Percentiles rank a stretch among this genome's conserved stretches.
Conservation (phyloP, 2,329 filamentous ascomycete genomes). For the Venturia effusa region DNA sequence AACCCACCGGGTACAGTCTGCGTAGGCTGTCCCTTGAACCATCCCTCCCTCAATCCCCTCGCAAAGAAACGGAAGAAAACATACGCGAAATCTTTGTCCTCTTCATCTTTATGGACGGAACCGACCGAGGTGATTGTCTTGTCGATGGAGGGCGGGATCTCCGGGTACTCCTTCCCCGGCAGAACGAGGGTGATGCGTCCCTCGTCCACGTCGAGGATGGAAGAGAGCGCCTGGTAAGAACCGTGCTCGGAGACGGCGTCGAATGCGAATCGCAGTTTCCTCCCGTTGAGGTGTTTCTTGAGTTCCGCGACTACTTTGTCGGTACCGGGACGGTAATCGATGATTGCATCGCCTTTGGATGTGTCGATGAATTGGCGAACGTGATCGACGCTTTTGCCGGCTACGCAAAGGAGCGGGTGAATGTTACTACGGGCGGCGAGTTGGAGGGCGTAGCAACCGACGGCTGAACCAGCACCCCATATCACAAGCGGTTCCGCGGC, state of each 20-base stretch:
- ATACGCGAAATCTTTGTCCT: slow-evolving; percentile 32
- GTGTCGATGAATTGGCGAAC: slow-evolving; percentile 28
- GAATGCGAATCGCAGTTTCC: slow-evolving; percentile 40
- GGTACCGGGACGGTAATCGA: slow-evolving; percentile 46
- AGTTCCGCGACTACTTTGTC: slow-evolving; percentile 39
- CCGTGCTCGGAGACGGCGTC: slow-evolving; percentile 48
- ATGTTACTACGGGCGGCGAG: slow-evolving; percentile 28
- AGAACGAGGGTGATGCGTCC: slow-evolving; percentile 31
- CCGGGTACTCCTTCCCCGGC: slow-evolving; percentile 21
- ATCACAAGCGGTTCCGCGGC: slow-evolving; percentile 24
- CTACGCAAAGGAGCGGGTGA: slow-evolving; percentile 32
- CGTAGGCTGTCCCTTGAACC: slow-evolving; percentile 38
- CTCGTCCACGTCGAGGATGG: slow-evolving; percentile 27
- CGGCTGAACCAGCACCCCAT: slow-evolving; percentile 31
- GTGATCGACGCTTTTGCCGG: slow-evolving; percentile 26
- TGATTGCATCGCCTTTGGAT: slow-evolving; percentile 29
- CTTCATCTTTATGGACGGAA: not conserved
- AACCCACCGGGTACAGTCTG: slow-evolving; percentile 46
- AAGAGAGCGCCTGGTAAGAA: slow-evolving; percentile 30
- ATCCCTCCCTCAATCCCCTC: slow-evolving; percentile 38
- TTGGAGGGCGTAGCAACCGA: slow-evolving; percentile 32
- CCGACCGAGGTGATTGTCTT: slow-evolving; percentile 7
- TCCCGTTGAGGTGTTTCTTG: slow-evolving; percentile 32
- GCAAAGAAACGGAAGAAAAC: slow-evolving; percentile 35
- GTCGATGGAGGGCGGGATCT: not conserved